Conservation (phyloP, 2,329 filamentous ascomycete species). For the Dryadomyces quercivorus region DNA sequence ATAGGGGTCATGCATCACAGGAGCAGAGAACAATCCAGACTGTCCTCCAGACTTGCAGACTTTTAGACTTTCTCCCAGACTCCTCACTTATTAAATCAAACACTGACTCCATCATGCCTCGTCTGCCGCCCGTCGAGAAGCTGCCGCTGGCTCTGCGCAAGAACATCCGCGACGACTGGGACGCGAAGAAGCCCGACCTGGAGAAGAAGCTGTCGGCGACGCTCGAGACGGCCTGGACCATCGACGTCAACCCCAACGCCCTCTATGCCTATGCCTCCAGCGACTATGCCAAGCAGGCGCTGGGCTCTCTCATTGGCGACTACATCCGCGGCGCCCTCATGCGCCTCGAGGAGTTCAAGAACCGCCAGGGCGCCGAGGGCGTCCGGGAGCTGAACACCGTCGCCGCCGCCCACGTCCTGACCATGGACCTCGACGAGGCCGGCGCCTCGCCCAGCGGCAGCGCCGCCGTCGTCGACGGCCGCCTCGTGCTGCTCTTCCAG, state of each 20-base stretch:
- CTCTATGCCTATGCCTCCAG: conserved; percentile 32
- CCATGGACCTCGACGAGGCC: conserved; percentile 32
- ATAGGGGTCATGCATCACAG: too few species aligned
- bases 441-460: conserved; percentile 30
- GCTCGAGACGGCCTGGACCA: conserved; percentile 36
- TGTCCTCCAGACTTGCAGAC: too few species aligned
- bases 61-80: too few species aligned
- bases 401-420: conserved; percentile 28
- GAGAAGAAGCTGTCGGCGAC: conserved; percentile 31
- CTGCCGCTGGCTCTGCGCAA: conserved; percentile 38
- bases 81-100: background rate
- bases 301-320: conserved; percentile 31
- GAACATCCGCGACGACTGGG: conserved; percentile 41
- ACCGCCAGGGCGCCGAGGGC: conserved; percentile 20
- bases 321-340: conserved; percentile 16
- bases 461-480: conserved; percentile 27
- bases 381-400: conserved; percentile 33
- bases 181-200: conserved; percentile 30
- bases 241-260: conserved; percentile 32
- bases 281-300: conserved; percentile 27
- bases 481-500: conserved; percentile 35
- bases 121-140: conserved; percentile 34
- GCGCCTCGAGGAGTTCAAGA: conserved; percentile 4
- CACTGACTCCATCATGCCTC: conserved; percentile 5
- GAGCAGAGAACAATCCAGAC: too few species aligned